Evolutionary conservation across 495 filamentous ascomycete genomes (phyloP).

Genomic region (Staphylotrichum longicolle): DNA sequence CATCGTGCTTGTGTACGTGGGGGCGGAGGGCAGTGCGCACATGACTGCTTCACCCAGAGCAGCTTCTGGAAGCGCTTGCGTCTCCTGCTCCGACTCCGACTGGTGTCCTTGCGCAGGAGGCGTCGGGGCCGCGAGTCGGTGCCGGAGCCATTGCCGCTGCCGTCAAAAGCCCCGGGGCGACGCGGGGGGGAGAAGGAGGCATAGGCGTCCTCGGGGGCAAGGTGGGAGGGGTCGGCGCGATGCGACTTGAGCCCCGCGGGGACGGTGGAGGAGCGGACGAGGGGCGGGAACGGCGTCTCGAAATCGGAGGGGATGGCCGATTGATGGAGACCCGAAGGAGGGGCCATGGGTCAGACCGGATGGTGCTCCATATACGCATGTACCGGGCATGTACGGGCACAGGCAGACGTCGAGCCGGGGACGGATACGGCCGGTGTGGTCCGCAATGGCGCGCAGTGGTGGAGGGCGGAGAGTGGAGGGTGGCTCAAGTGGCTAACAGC

Average conservation of each 20-base stretch:
- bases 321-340: constrained; percentile 37
- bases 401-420: neutral
- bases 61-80: constrained; percentile 87
- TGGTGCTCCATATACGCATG: constrained; percentile 26
- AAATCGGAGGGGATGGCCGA: constrained; percentile 32
- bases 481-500: neutral
- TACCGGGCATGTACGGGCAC: neutral
- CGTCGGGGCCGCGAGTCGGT: constrained; percentile 25
- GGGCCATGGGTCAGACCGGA: constrained; percentile 33
- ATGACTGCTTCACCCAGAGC: constrained; percentile 96
- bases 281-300: constrained; percentile 28
- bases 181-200: constrained; percentile 57
- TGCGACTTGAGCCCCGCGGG: constrained; percentile 37
- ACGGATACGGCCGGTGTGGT: neutral
- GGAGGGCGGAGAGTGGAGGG: no score
- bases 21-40: constrained; percentile 43
- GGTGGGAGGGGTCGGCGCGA: constrained; percentile 51
- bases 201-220: constrained; percentile 84
- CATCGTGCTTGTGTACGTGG: neutral
- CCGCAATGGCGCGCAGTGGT: no score
- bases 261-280: constrained; percentile 44
- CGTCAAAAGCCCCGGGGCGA: constrained; percentile 47
- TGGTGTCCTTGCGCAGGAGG: constrained; percentile 37
- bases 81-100: constrained; percentile 52
- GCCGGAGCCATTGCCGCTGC: constrained; percentile 32